These are phyloP conservation scores for Xylaria nigripes DNA, from an alignment of 495 filamentous ascomycete species.

Conservation along the genomic window DNA sequence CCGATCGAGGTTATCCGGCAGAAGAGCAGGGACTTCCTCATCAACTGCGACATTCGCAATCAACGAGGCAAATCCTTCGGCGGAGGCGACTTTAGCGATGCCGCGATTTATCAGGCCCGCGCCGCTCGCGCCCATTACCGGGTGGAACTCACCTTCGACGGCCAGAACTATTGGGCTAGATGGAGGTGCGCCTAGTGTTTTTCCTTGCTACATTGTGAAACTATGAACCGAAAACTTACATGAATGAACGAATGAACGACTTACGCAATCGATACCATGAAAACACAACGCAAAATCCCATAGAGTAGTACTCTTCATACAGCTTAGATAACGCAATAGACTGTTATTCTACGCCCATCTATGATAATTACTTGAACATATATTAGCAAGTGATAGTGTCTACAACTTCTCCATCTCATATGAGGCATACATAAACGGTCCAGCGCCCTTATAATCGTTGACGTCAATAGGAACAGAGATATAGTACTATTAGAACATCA, in stretches of 20 bases:
- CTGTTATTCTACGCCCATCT: too few relatives aligned
- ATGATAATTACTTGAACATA: neutral
- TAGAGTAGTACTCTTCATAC: too few relatives aligned
- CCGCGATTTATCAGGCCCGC: neutral
- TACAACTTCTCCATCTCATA: conserved; percentile 35
- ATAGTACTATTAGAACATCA: conserved; percentile 36
- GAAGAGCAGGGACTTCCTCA: neutral
- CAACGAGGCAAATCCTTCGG: neutral
- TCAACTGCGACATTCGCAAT: neutral
- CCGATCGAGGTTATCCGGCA: neutral
- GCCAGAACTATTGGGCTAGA: too few relatives aligned
- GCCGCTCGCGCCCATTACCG: neutral
- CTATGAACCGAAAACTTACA: too few relatives aligned
- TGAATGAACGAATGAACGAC: too few relatives aligned
- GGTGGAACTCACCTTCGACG: neutral
- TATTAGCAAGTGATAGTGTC: neutral
- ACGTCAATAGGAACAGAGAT: conserved; percentile 34
- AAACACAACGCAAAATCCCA: too few relatives aligned
- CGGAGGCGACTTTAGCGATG: neutral
- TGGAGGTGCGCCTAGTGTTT: too few relatives aligned
- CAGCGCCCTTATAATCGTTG: conserved; percentile 41
- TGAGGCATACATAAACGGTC: conserved; percentile 42
- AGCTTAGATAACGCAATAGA: neutral
- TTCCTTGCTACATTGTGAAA: too few relatives aligned
- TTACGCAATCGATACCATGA: too few relatives aligned